A percentile compares a stretch with the other conserved stretches of the same genome.
These are phyloP conservation scores for Sporothrix curviconia DNA, from an alignment of 2,329 filamentous ascomycete species.

Conservation along the genomic window DNA sequence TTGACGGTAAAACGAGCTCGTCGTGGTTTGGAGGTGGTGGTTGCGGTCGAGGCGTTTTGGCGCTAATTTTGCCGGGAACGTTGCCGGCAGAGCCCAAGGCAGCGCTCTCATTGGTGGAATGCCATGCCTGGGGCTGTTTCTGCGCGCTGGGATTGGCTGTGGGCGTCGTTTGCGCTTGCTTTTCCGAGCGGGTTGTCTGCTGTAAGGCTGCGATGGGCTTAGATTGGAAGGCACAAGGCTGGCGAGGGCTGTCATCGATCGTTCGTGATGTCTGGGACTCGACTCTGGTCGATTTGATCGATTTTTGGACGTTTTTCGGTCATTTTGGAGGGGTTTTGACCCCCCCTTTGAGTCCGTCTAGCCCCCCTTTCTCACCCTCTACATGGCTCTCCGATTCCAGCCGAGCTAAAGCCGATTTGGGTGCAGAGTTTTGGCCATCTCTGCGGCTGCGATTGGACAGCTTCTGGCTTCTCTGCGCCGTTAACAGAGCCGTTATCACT, in stretches of 20 bases:
- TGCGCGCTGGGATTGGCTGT: constrained; percentile 6
- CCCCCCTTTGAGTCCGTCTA: too few relatives aligned
- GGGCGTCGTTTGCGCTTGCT: neutral
- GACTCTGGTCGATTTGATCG: neutral
- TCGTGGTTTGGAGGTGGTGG: constrained; percentile 27
- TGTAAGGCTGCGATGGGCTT: neutral
- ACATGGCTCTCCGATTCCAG: neutral
- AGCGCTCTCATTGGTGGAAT: constrained; percentile 9
- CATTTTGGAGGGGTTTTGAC: too few relatives aligned
- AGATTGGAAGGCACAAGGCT: neutral
- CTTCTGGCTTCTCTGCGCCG: too few relatives aligned
- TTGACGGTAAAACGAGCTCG: constrained; percentile 86
- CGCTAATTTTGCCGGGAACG: constrained; percentile 15
- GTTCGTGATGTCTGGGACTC: too few relatives aligned
- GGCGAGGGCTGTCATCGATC: too few relatives aligned
- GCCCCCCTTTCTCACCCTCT: neutral
- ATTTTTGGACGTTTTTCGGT: neutral
- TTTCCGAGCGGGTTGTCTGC: neutral
- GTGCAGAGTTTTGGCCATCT: neutral
- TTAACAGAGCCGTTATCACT: neutral
- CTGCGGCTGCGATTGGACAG: constrained; percentile 8
- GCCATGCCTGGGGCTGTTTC: constrained; percentile 6
- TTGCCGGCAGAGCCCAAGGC: constrained; percentile 9
- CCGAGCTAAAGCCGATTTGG: constrained; percentile 8
- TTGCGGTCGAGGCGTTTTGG: constrained; percentile 12